Base-by-base conservation (phyloP, 371 early-diverging fungal genomes). In the Apophysomyces variabilis region DNA sequence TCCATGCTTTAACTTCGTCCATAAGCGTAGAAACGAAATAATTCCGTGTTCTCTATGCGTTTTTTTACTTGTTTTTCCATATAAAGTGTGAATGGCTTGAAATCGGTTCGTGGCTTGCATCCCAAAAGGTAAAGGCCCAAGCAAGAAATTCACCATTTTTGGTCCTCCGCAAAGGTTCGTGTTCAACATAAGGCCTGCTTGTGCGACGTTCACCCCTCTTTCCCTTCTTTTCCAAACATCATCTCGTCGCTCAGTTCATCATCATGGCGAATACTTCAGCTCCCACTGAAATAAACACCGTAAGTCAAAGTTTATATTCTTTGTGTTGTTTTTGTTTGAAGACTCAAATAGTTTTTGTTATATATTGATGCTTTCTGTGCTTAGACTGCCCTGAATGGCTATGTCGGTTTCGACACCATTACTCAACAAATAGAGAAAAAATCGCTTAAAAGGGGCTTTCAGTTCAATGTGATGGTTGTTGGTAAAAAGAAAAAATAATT, bases 401-500 rank as follows among this genome's bases (percentile, higher is more conserved):
- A 96, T 80, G 97, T 98, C 74, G 98, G 98, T 68, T 96, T 96
- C 79, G 98, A 96, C 80, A 90, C 93, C 69, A 92, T 96, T 83
- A 93, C 96, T 64, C 85, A 88, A 65, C 98, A 98, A 82, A 94
- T 95, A 72, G 94, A 95, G 75, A 90, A 90, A 81, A 95, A 95
- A 83, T 86, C 95, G 66, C 77, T 96, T 59, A 95, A 96, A 85
- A 90, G 96, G 47, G 96, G 96, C 41, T 96, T 98, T 84, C 89
- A 90, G 75, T 93, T 98, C 79, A 98, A 98, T 82, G 85, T 98
- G 66, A 93, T 96, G 89, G 89, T 95, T 61, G 96, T 95, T 72
- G 96, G 96, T 90, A 80, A 62, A 60, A 62, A 60, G 21, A 50
- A 16, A 21, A 21, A 50, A n/a, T 7, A 21, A 50, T 9, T 18